Base-by-base conservation (phyloP, 129 eudicot genomes). In the Pulicaria dysenterica region DNA sequence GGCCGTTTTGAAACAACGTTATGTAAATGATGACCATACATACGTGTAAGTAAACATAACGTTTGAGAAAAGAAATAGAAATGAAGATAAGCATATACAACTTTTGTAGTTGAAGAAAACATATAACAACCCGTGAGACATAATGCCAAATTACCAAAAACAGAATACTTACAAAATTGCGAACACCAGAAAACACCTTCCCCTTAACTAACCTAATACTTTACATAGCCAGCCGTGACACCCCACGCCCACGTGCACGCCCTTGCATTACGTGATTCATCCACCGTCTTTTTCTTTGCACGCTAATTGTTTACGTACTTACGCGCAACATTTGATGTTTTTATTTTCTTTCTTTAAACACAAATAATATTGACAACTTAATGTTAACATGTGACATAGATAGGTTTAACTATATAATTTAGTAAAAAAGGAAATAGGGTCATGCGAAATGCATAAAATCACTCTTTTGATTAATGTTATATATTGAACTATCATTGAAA, bases 221-320 rank as follows among this genome's bases (percentile, higher is more conserved):
- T 74, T 43, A 65, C 58, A 15, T 44, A 6, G 39, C 12, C 47
- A 0, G 9, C 2, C 56, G 51, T 75, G 67, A 54, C 80, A 56
- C 46, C 37, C 50, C 64, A 68, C 53, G 58, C 37, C 58, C 82
- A 62, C 60, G 65, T 78, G 77, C 73, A 72, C 0, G 31, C 41
- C 77, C 77, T 53, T 51, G 17, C 67, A 12, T 78, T 64, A 50
- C 82, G 67, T 62, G 82, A 78, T 70, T 19, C 37, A 53, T 77
- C 66, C 77, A 53, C 80, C 74, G 58, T 66, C 71, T 46, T 24
- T 24, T 2, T 36, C 73, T 50, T 16, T 40, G 7, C 46, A 49
- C 16, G 59, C 47, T 16, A 24, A 17, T n/a, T n/a, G n/a, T 6
- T 2, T 24, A 24, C 31, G 31, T 2, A 36, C 10, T 62, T 43